These are phyloP conservation scores for Iodosphaeria phyllophila DNA, from an alignment of 2,329 filamentous ascomycete genomes.

Conservation along the genomic window DNA sequence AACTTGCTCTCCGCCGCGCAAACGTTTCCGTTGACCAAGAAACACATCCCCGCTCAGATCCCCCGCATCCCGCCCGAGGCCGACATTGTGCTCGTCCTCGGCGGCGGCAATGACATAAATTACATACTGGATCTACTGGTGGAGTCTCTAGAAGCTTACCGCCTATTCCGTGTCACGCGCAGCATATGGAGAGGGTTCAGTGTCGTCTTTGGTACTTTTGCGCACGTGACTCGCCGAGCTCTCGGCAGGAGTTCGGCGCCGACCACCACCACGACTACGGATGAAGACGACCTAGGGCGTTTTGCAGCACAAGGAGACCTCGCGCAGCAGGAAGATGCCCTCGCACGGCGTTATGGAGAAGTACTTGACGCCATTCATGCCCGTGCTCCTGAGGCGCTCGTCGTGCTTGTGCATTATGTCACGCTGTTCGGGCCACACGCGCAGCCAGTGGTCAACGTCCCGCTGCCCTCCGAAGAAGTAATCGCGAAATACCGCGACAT, in stretches of 20 bases:
- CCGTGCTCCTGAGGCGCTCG: constrained; percentile 20
- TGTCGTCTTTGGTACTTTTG: constrained; percentile 12
- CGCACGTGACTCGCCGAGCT: constrained; percentile 4
- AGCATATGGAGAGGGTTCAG: background rate
- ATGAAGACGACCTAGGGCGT: constrained; percentile 2
- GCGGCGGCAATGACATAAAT: constrained; percentile 19
- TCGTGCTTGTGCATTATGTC: constrained; percentile 22
- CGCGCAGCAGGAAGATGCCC: constrained; percentile 3
- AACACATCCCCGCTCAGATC: constrained; percentile 14
- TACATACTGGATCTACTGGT: constrained; percentile 16
- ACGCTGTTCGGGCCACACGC: constrained; percentile 13
- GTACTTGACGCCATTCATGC: constrained; percentile 9
- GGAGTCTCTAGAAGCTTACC: constrained; percentile 2
- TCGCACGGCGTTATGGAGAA: constrained; percentile 9
- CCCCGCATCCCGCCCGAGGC: constrained; percentile 13
- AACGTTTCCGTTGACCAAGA: constrained; percentile 4
- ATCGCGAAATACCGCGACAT: constrained; percentile 9
- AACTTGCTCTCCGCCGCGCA: constrained; percentile 18
- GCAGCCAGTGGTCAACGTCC: constrained; percentile 8
- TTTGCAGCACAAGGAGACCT: background rate
- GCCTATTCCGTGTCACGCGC: background rate
- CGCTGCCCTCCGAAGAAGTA: constrained; percentile 10
- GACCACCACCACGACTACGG: constrained; percentile 1
- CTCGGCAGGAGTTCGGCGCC: constrained; percentile 5
- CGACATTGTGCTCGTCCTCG: constrained; percentile 17